A percentile compares a stretch with the other conserved stretches of the same genome.
phyloP scores from a whole-genome alignment of 2,329 filamentous ascomycete species.

The Microcyclospora tardicrescens region DNA sequence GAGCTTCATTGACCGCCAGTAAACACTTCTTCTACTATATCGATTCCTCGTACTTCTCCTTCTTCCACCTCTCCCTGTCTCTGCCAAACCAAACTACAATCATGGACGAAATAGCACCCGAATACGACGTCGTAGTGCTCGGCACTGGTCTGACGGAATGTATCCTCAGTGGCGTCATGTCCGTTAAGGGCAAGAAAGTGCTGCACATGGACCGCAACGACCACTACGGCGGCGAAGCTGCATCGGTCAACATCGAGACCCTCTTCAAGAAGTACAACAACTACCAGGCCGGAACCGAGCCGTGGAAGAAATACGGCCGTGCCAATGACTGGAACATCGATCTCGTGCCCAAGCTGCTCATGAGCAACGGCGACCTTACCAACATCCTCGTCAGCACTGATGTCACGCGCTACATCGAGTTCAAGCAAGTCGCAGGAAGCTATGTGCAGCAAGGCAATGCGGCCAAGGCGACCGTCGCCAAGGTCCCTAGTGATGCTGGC shows the following conservation, averaged over 20 bases:
- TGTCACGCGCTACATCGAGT: slow-evolving; percentile 41
- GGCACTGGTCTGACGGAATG: slow-evolving; percentile 98
- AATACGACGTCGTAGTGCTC: slow-evolving; percentile 97
- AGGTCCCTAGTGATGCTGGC: slow-evolving; percentile 84
- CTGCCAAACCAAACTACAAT: no score
- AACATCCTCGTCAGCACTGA: slow-evolving; percentile 98
- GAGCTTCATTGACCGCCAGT: no score
- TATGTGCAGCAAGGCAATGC: slow-evolving; percentile 82
- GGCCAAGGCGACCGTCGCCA: slow-evolving; percentile 82
- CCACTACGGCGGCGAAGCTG: slow-evolving; percentile 95
- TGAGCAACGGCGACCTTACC: slow-evolving; percentile 95
- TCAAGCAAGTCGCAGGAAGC: slow-evolving; percentile 69
- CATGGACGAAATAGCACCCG: slow-evolving; percentile 96
- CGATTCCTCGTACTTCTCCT: no score
- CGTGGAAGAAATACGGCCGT: slow-evolving; percentile 96
- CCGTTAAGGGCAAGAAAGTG: slow-evolving; percentile 98
- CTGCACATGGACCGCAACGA: slow-evolving; percentile 97
- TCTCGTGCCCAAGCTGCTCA: slow-evolving; percentile 93
- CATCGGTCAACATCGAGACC: slow-evolving; percentile 91
- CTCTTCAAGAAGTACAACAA: slow-evolving; percentile 97
- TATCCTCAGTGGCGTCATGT: slow-evolving; percentile 93
- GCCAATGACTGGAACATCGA: slow-evolving; percentile 99
- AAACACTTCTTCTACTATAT: no score
- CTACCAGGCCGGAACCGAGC: slow-evolving; percentile 64
- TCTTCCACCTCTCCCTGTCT: no score